A percentile compares a stretch with the other conserved stretches of the same genome.
These are phyloP conservation scores for Drechmeria coniospora DNA, from an alignment of 2,329 filamentous ascomycete species.

Conservation along the genomic window DNA sequence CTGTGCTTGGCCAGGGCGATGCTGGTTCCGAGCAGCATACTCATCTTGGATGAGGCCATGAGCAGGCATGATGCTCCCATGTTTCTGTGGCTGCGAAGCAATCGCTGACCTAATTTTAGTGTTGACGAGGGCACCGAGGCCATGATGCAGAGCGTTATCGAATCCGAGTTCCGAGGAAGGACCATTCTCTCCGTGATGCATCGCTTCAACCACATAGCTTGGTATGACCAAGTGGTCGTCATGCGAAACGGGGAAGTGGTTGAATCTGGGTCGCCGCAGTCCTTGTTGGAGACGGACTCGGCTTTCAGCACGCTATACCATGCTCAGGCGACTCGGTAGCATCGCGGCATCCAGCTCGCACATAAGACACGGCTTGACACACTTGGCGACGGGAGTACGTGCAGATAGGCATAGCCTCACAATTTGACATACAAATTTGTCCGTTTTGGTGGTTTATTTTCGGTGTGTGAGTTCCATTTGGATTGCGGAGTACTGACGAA, in stretches of 20 bases:
- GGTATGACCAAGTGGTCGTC: slow-evolving; percentile 29
- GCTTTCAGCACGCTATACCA: slow-evolving; percentile 1
- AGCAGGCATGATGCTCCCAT: slow-evolving; percentile 11
- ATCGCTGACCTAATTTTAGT: slow-evolving; percentile 9
- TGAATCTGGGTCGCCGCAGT: slow-evolving; percentile 4
- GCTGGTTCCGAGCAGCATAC: slow-evolving; percentile 17
- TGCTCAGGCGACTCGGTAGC: too few species aligned
- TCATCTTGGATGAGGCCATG: slow-evolving; percentile 24
- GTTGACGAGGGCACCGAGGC: slow-evolving; percentile 18
- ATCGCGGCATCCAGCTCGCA: too few species aligned
- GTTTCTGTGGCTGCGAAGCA: not conserved
- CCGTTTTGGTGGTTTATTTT: too few species aligned
- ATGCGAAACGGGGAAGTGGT: slow-evolving; percentile 31
- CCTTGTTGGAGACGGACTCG: not conserved
- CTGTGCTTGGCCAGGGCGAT: slow-evolving; percentile 22
- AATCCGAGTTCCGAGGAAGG: slow-evolving; percentile 19
- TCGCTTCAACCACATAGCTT: slow-evolving; percentile 15
- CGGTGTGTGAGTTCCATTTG: too few species aligned
- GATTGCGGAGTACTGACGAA: too few species aligned
- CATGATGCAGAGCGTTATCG: slow-evolving; percentile 17
- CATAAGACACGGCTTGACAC: too few species aligned
- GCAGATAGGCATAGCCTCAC: too few species aligned
- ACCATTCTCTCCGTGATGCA: slow-evolving; percentile 34
- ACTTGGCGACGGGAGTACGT: too few species aligned
- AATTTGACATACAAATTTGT: too few species aligned